Evolutionary conservation across 495 filamentous ascomycete genomes (phyloP).

Genomic region (Rhypophila decipiens): DNA sequence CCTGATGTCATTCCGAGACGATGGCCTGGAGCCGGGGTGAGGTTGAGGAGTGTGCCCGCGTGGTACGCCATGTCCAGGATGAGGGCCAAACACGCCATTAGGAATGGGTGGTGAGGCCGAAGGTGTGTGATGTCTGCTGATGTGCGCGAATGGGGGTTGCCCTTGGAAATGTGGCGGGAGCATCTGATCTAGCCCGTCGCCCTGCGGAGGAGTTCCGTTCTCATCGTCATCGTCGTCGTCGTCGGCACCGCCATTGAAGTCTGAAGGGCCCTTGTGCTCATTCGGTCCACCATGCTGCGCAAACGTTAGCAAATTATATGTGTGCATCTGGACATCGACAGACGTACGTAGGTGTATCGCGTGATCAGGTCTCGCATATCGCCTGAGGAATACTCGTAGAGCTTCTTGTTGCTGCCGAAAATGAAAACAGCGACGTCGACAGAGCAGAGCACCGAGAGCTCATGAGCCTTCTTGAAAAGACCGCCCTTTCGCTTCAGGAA

Average conservation of each 20-base stretch:
- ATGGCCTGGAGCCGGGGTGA: slow-evolving; percentile 67
- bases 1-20: slow-evolving; percentile 72
- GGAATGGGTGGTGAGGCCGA: slow-evolving; percentile 85
- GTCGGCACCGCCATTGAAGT: slow-evolving; percentile 81
- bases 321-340: neutral
- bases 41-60: slow-evolving; percentile 78
- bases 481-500: slow-evolving; percentile 98
- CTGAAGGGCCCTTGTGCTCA: slow-evolving; percentile 91
- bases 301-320: slow-evolving; percentile 20
- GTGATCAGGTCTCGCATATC: slow-evolving; percentile 86
- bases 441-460: slow-evolving; percentile 93
- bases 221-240: slow-evolving; percentile 88
- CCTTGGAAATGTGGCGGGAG: slow-evolving; percentile 72
- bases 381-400: slow-evolving; percentile 92
- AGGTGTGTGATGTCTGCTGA: slow-evolving; percentile 74
- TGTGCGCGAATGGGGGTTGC: slow-evolving; percentile 64
- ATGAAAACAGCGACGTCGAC: slow-evolving; percentile 99
- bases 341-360: slow-evolving; percentile 81
- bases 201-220: slow-evolving; percentile 61
- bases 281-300: slow-evolving; percentile 80
- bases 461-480: slow-evolving; percentile 98
- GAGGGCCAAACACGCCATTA: slow-evolving; percentile 63
- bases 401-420: slow-evolving; percentile 95
- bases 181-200: slow-evolving; percentile 50
- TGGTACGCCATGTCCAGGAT: slow-evolving; percentile 33